Base-by-base conservation (phyloP, 2,329 filamentous ascomycete genomes). In the Cyclaneusma minus region DNA sequence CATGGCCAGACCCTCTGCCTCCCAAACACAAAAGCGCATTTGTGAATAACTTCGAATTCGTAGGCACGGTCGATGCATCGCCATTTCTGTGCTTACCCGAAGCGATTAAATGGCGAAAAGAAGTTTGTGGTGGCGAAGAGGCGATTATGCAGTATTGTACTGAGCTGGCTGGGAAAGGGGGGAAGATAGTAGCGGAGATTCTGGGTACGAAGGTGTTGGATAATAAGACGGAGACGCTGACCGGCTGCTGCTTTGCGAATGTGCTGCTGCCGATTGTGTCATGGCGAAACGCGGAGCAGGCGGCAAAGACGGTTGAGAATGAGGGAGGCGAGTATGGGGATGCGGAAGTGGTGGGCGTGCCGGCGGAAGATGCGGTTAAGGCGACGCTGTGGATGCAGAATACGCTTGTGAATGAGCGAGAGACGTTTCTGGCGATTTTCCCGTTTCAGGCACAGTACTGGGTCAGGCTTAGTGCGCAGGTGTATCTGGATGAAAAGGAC, bases 401-500 rank as follows among this genome's bases (percentile, higher is more conserved):
- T 22, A 56, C 42, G 3, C 43, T 81, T 33, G 49, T 69, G 9
- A 41, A 53, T 1, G 64, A 75, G n/a, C 67, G 71, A 47, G 61
- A 73, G 29, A 89, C 83, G 0, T 87, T 82, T 41, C 51, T 89
- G 27, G 60, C 73, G 1, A 44, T 79, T 3, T 69, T 70, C 30
- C 49, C 62, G 6, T 70, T 84, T 37, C 60, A 52, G 0, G 64
- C 62, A 0, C 59, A 60, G 28, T 65, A 74, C 46, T 93, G 78
- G 78, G 58, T 64, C 0, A 58, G 87, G 25, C 43, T 92, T 24
- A 84, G 78, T 44, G 81, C 68, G 9, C 84, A 93, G 58, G 64
- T 89, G 0, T 95, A 89, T 46, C 52, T 94, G n/a, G 81, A 82
- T 14, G 47, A 75, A 36, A 60, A 60, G 8, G 84, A 94, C 49